Conservation (phyloP, 1,139 yeast species). For the Yamadazyma spencermartinsiae region DNA sequence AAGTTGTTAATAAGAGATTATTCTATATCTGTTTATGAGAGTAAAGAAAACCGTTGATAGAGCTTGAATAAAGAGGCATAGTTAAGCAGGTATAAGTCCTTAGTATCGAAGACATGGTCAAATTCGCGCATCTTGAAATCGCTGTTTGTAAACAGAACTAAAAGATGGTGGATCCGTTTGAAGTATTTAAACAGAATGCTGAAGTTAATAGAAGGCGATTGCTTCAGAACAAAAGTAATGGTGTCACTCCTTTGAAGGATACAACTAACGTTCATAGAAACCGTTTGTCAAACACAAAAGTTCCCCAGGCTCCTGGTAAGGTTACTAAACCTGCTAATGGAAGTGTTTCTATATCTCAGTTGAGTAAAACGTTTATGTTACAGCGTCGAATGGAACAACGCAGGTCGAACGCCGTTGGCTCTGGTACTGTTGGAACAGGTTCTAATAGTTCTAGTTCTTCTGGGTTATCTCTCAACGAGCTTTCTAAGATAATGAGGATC, state of each 20-base stretch:
- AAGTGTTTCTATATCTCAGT: background rate
- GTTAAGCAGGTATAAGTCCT: too few relatives aligned
- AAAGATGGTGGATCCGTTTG: slow-evolving; percentile 2
- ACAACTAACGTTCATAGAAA: background rate
- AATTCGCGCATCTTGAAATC: background rate
- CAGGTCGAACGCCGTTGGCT: too few relatives aligned
- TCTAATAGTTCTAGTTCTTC: background rate
- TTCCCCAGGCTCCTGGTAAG: background rate
- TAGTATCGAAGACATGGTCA: too few relatives aligned
- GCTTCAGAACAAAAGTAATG: background rate
- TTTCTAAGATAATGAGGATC: background rate
- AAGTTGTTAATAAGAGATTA: slow-evolving; percentile 14
- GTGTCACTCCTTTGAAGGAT: background rate
- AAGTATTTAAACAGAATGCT: slow-evolving; percentile 1
- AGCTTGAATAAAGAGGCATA: background rate
- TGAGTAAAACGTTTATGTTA: background rate
- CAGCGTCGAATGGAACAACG: background rate
- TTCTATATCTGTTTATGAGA: slow-evolving; percentile 15
- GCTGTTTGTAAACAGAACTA: background rate
- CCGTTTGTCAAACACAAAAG: background rate
- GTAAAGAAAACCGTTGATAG: background rate
- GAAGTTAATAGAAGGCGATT: background rate
- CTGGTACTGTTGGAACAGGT: too few relatives aligned
- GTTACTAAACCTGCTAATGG: background rate
- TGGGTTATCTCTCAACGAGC: background rate